Conservation (phyloP, 2,329 filamentous ascomycete species). For the Arachnomyces sp. region DNA sequence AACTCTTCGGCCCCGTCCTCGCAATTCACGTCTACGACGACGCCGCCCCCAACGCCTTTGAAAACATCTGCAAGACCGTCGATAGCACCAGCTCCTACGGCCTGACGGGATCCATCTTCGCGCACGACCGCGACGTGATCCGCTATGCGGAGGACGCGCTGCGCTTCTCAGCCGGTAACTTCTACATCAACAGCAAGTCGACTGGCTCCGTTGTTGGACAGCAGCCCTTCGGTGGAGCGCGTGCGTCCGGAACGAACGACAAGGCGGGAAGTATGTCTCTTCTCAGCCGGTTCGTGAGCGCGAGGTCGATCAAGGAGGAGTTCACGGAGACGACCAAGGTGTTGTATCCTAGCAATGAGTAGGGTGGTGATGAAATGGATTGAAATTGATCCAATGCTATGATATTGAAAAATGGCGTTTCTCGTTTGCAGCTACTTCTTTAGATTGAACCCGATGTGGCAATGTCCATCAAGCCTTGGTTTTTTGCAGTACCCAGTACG, state of each 20-base stretch:
- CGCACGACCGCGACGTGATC: slow-evolving; percentile 29
- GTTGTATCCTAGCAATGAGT: slow-evolving; percentile 63
- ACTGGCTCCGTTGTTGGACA: slow-evolving; percentile 65
- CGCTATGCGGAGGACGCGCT: slow-evolving; percentile 29
- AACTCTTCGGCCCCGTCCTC: slow-evolving; percentile 76
- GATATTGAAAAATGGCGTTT: too few relatives aligned
- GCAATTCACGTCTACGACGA: slow-evolving; percentile 73
- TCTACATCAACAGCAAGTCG: slow-evolving; percentile 42
- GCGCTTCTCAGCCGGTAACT: slow-evolving; percentile 32
- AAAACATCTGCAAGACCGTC: slow-evolving; percentile 47
- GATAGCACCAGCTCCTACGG: slow-evolving; percentile 35
- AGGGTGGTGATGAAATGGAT: too few relatives aligned
- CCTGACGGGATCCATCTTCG: slow-evolving; percentile 37
- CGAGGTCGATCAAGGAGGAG: slow-evolving; percentile 66
- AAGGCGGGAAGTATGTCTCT: slow-evolving; percentile 61
- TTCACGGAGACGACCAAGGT: slow-evolving; percentile 57
- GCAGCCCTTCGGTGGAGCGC: slow-evolving; percentile 61
- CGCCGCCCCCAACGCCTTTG: slow-evolving; percentile 45
- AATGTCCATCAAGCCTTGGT: too few relatives aligned
- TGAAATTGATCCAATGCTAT: too few relatives aligned
- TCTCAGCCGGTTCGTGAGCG: slow-evolving; percentile 57
- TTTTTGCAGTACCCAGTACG: too few relatives aligned
- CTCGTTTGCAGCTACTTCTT: too few relatives aligned
- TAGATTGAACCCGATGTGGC: too few relatives aligned
- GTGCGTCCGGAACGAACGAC: slow-evolving; percentile 64